A percentile compares a stretch with the other conserved stretches of the same genome.
Evolutionary conservation across 2,329 filamentous ascomycete genomes (phyloP).

Genomic region (Stachybotrys chartarum): DNA sequence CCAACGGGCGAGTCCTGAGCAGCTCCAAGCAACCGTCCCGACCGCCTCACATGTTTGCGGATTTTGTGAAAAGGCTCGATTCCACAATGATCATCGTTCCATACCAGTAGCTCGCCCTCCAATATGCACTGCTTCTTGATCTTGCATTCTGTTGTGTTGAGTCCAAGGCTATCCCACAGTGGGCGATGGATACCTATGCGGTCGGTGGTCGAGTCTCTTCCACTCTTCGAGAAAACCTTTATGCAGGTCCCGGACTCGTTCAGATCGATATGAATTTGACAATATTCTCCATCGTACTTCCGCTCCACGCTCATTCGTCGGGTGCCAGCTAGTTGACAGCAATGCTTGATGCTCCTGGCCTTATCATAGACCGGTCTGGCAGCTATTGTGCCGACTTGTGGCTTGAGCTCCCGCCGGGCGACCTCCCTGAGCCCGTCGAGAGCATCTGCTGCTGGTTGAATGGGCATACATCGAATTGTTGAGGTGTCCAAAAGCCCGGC

Average conservation of each 20-base stretch:
- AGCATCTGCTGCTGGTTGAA: no score
- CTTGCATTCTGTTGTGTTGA: slow-evolving; percentile 48
- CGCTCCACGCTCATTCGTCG: background rate
- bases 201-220: slow-evolving; percentile 1
- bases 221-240: slow-evolving; percentile 1
- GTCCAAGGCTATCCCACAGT: slow-evolving; percentile 51
- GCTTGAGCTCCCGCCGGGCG: no score
- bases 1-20: background rate
- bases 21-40: slow-evolving; percentile 44
- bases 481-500: no score
- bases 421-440: no score
- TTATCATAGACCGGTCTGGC: no score
- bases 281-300: background rate
- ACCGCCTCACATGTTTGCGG: slow-evolving; percentile 62
- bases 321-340: background rate
- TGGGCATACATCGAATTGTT: no score
- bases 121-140: slow-evolving; percentile 60
- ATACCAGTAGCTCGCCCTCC: slow-evolving; percentile 70
- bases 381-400: no score
- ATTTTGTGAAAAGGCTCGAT: slow-evolving; percentile 69
- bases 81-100: slow-evolving; percentile 50
- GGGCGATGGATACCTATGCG: slow-evolving; percentile 19
- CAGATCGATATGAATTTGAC: background rate
- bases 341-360: no score
- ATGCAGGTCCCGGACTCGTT: background rate